Conservation (phyloP, 2,329 filamentous ascomycete species). For the Xylaria sp. region DNA sequence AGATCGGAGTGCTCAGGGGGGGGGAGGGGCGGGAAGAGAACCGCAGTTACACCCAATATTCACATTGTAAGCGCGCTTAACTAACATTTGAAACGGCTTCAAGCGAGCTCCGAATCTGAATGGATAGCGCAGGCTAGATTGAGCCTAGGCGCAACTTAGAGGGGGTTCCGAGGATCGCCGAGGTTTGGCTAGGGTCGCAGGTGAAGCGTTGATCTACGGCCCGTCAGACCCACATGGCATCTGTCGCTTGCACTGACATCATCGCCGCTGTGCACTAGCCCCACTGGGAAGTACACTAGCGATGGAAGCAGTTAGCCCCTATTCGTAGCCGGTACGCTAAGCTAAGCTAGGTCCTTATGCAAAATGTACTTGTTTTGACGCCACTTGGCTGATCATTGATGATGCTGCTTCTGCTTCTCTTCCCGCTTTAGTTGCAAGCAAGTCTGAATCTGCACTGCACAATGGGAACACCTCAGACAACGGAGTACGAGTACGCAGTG, state of each 20-base stretch:
- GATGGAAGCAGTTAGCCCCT: neutral
- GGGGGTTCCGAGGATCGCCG: conserved; percentile 6
- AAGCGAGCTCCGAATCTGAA: no score
- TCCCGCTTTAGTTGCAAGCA: neutral
- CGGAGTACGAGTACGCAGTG: neutral
- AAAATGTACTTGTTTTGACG: neutral
- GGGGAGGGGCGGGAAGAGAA: no score
- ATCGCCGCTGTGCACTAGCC: neutral
- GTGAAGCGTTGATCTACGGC: neutral
- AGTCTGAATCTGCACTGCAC: neutral
- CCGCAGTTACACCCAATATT: neutral
- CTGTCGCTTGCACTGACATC: neutral
- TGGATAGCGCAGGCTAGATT: no score
- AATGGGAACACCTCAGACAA: neutral
- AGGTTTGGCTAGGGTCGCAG: no score
- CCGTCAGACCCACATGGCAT: conserved; percentile 2
- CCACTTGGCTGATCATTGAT: neutral
- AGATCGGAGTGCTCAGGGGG: neutral
- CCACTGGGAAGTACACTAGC: neutral
- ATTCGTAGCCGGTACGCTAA: neutral
- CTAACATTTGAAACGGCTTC: neutral
- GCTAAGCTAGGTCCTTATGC: neutral
- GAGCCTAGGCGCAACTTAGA: neutral
- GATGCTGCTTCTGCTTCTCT: neutral
- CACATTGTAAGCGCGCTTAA: neutral